Conservation (phyloP, 495 filamentous ascomycete species). For the Aspergillus homomorphus region DNA sequence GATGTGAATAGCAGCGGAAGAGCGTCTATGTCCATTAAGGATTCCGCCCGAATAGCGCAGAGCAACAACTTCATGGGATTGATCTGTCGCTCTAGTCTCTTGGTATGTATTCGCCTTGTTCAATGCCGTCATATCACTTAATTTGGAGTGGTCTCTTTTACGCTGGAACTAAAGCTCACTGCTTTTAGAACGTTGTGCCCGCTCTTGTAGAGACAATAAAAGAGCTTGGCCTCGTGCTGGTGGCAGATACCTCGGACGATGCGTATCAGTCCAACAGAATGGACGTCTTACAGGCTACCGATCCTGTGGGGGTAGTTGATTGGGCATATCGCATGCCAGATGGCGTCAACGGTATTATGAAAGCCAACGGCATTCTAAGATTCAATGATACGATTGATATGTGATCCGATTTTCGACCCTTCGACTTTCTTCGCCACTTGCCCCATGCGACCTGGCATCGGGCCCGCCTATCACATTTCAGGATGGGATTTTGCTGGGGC, state of each 20-base stretch:
- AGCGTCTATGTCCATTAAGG: slow-evolving; percentile 81
- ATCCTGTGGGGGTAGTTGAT: slow-evolving; percentile 37
- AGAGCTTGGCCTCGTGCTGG: slow-evolving; percentile 84
- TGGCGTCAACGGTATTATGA: slow-evolving; percentile 84
- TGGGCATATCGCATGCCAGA: slow-evolving; percentile 51
- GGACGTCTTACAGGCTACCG: slow-evolving; percentile 47
- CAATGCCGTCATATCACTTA: not conserved
- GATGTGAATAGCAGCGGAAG: slow-evolving; percentile 62
- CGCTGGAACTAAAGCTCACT: slow-evolving; percentile 12
- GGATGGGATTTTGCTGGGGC: not conserved
- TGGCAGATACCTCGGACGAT: slow-evolving; percentile 75
- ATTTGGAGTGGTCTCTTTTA: not conserved
- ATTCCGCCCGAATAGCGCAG: slow-evolving; percentile 87
- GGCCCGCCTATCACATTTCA: not conserved
- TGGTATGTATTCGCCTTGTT: slow-evolving; percentile 52
- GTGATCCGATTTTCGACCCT: slow-evolving; percentile 38
- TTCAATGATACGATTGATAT: slow-evolving; percentile 97
- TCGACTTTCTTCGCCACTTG: slow-evolving; percentile 1
- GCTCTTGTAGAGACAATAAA: slow-evolving; percentile 91
- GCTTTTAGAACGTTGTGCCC: slow-evolving; percentile 77
- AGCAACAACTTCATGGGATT: slow-evolving; percentile 98
- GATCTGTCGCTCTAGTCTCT: slow-evolving; percentile 77
- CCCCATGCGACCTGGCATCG: slow-evolving; percentile 11
- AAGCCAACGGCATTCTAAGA: slow-evolving; percentile 77
- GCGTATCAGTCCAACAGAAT: slow-evolving; percentile 34